Base-by-base conservation (phyloP, 2,329 filamentous ascomycete species). In the Aspergillus fumigatiaffinis region DNA sequence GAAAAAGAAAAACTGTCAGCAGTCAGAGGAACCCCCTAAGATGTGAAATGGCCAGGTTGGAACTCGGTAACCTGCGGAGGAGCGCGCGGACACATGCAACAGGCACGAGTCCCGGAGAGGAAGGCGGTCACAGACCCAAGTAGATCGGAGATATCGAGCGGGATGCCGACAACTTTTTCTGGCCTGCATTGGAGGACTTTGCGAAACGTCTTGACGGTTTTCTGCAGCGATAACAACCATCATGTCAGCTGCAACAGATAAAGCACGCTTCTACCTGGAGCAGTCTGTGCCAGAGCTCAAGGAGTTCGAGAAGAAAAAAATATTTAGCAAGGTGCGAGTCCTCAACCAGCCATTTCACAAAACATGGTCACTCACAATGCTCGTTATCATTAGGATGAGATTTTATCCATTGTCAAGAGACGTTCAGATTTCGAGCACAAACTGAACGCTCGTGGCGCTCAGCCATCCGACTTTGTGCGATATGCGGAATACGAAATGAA, bases 261-360 rank as follows among this genome's bases (percentile, higher is more conserved):
- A 97, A 77, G 94, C 93, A 55, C 90, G 93, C 57, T 97, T 93
- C 77, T 97, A 90, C 76, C 84, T 97, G 63, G 94, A 99, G 79
- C 89, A 93, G 66, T 89, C 90, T 2, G 90, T 97, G 47, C 91
- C 92, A 17, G 92, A 97, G 74, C 84, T 99, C 56, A 91, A 92
- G 61, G 92, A 96, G 68, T 95, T 91, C 74, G 90, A 96, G 76
- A 85, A 90, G 63, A 97, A 96, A 75, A 88, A 91, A 67, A 89
- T 99, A 66, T 99, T 99, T 77, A 85, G 83, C 60, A 87, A 88
- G 79, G 90, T 90, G 74, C 35, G 76, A 66, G 51, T 35, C 26
- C 8, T 42, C 46, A 29, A 44, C 17, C 10, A n/a, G n/a, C 23
- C 35, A 50, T 28, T 41, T 28, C 21, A 20, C 41, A 51, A 47